Base-by-base conservation (phyloP, 352 stramenopile genomes). In the Pythium brassicae region DNA sequence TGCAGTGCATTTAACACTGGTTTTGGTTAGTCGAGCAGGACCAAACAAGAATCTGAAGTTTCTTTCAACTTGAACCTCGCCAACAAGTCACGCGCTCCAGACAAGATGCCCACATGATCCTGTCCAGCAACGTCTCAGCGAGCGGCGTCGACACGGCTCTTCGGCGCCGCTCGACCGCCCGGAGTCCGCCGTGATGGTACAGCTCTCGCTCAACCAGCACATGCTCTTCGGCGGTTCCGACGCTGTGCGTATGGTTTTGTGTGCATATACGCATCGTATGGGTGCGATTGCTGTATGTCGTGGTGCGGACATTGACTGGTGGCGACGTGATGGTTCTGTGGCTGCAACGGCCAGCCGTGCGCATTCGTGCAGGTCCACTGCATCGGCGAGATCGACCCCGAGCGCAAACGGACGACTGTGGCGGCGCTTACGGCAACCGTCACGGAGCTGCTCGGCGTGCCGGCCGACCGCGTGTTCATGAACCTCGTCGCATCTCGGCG, bases 141-240 rank as follows among this genome's bases (percentile, higher is more conserved):
- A 27, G 32, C 25, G 23, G n/a, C 12, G 52, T 76, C 12, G 62
- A 73, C 46, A 20, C 32, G 9, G 43, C 6, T 3, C 57, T 7
- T 59, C 67, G 40, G 20, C 46, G 7, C 53, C 50, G 34, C 57
- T 69, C 37, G 56, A 69, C 9, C 50, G 45, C 12, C 57, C 61
- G 14, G 72, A 85, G 63, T 43, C 70, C 53, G 53, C 69, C 29
- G 68, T 83, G 48, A 85, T 85, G 72, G 75, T 80, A 45, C 71
- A 80, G n/a, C 42, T 85, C 50, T 65, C 63, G 40, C 54, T 85
- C 53, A 65, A 81, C 57, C 76, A 69, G 51, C 53, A 61, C 17
- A 82, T 85, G 68, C 26, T 79, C 32, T 85, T 83, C 60, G 62
- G 73, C 32, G 70, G 53, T n/a, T 69, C 75, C 4, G 67, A 75